These are phyloP conservation scores for Albatrellus ellisii DNA, from an alignment of 768 basidiomycete genomes.

Conservation along the genomic window DNA sequence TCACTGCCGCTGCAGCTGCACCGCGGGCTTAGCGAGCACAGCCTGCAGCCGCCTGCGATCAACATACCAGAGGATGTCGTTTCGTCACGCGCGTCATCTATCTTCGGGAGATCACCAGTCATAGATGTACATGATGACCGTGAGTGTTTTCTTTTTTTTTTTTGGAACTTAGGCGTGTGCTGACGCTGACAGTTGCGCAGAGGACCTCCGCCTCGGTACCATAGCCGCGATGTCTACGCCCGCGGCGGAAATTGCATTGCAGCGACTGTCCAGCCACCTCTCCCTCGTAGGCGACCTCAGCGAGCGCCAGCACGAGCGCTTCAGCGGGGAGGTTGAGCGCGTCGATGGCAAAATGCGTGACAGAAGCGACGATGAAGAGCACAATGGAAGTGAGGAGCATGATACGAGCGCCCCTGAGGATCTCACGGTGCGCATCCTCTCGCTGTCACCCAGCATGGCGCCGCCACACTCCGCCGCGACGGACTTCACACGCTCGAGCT, in stretches of 20 bases:
- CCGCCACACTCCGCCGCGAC: constrained; percentile 20
- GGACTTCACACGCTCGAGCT: constrained; percentile 33
- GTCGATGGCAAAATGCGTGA: constrained; percentile 3
- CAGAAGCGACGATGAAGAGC: too few relatives aligned
- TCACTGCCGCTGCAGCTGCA: constrained; percentile 20
- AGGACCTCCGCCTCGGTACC: constrained; percentile 33
- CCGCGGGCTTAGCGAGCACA: constrained; percentile 7
- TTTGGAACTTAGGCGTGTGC: constrained; percentile 3
- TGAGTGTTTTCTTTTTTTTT: constrained; percentile 13
- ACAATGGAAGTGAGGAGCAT: too few relatives aligned
- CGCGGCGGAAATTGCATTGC: constrained; percentile 25
- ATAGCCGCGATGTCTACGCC: constrained; percentile 41
- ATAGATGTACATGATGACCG: constrained; percentile 27
- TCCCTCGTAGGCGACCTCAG: constrained; percentile 13
- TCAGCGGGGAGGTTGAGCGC: constrained; percentile 7
- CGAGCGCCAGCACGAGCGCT: background rate
- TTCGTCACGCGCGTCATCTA: constrained; percentile 22
- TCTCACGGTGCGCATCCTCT: constrained; percentile 15
- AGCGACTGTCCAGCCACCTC: constrained; percentile 22
- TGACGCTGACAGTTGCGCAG: constrained; percentile 18
- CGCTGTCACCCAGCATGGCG: constrained; percentile 12
- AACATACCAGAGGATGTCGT: constrained; percentile 25
- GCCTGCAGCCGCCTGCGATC: constrained; percentile 15
- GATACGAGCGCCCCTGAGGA: too few relatives aligned
- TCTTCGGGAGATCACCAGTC: constrained; percentile 17